Conservation (phyloP, 495 filamentous ascomycete species). For the Penicillium robsamsonii region DNA sequence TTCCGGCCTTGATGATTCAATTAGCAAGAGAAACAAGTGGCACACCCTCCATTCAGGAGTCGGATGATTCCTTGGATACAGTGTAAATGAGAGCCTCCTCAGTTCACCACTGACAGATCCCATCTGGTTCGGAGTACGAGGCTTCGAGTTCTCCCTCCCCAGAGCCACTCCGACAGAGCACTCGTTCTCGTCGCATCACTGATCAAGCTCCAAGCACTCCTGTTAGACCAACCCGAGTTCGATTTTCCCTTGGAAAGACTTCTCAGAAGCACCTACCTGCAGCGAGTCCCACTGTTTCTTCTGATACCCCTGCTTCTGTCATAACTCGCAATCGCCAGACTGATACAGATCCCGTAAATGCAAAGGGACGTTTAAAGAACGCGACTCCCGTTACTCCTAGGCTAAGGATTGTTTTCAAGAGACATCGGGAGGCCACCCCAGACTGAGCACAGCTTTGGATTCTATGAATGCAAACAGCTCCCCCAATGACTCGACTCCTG, state of each 20-base stretch:
- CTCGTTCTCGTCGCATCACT: too few species aligned
- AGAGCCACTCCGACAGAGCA: too few species aligned
- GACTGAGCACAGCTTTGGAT: background rate
- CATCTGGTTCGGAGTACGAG: too few species aligned
- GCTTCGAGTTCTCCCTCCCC: too few species aligned
- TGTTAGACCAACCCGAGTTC: background rate
- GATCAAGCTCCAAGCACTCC: too few species aligned
- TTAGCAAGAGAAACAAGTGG: too few species aligned
- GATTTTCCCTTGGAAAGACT: background rate
- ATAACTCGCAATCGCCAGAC: background rate
- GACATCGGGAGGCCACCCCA: background rate
- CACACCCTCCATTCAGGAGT: too few species aligned
- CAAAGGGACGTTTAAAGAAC: background rate
- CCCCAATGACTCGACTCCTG: too few species aligned
- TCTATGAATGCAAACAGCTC: background rate
- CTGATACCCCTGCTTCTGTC: background rate
- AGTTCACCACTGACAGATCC: too few species aligned
- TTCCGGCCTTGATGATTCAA: too few species aligned
- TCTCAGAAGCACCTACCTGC: background rate
- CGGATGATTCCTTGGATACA: too few species aligned
- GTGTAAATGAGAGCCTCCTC: too few species aligned
- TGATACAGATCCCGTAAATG: background rate
- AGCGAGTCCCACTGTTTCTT: background rate
- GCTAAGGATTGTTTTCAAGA: background rate
- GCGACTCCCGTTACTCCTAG: background rate